Percentiles rank a stretch among this genome's conserved stretches.
Evolutionary conservation across 2,329 filamentous ascomycete genomes (phyloP).

Genomic region (Boeremia exigua): DNA sequence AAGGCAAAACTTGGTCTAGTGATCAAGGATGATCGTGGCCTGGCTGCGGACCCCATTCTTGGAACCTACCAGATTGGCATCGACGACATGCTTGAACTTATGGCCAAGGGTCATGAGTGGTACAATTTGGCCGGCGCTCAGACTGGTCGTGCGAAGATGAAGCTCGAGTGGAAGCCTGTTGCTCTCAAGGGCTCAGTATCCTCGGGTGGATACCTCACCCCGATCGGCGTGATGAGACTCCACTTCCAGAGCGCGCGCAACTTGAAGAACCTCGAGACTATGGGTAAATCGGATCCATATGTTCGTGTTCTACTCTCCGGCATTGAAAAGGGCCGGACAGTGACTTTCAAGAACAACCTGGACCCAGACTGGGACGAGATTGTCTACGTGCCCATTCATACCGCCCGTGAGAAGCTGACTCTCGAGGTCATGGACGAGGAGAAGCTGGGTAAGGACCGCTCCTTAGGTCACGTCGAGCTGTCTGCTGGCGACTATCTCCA

Average conservation of each 20-base stretch:
- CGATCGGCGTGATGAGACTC: constrained; percentile 92
- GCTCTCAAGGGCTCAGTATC: constrained; percentile 78
- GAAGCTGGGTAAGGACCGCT: constrained; percentile 87
- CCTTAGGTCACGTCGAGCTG: constrained; percentile 81
- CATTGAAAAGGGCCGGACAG: constrained; percentile 87
- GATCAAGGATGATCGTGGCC: constrained; percentile 92
- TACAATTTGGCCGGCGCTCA: constrained; percentile 84
- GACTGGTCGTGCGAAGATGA: constrained; percentile 87
- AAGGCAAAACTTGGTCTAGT: constrained; percentile 87
- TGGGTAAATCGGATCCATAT: constrained; percentile 98
- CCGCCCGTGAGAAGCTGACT: constrained; percentile 78
- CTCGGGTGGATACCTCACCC: constrained; percentile 88
- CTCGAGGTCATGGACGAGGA: constrained; percentile 98
- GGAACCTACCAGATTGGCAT: constrained; percentile 96
- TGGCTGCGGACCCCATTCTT: constrained; percentile 80
- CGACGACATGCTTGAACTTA: constrained; percentile 89
- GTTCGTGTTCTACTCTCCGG: constrained; percentile 87
- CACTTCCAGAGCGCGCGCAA: constrained; percentile 85
- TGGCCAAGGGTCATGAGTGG: constrained; percentile 94
- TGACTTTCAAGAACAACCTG: constrained; percentile 94
- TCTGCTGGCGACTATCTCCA: constrained; percentile 77
- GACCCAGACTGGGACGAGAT: constrained; percentile 97
- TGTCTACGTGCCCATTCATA: constrained; percentile 90
- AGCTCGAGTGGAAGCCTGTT: constrained; percentile 93
- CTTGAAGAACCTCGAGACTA: constrained; percentile 88